phyloP scores from a whole-genome alignment of 495 filamentous ascomycete species.

The Trichocladium antarcticum region DNA sequence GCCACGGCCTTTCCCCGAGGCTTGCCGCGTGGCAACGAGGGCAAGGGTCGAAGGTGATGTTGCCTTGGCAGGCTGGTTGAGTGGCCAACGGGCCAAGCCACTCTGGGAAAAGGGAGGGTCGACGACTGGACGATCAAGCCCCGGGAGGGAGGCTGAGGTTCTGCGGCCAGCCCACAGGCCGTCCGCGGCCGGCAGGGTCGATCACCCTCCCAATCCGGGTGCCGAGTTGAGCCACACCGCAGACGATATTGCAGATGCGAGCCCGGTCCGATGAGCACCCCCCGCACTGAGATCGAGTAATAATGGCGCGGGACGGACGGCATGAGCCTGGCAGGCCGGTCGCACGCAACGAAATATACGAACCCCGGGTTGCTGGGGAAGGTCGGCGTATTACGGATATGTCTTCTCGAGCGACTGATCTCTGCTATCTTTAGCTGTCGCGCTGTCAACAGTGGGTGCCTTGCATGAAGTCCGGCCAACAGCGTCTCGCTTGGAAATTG shows the following conservation, averaged over 20 bases:
- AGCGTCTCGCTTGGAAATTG: no score
- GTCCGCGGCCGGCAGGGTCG: no score
- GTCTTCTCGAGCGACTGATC: neutral
- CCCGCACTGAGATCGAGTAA: slow-evolving; percentile 2
- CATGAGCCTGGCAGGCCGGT: neutral
- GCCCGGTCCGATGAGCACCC: slow-evolving; percentile 2
- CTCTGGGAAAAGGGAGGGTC: no score
- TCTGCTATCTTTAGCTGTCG: neutral
- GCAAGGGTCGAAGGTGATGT: slow-evolving; percentile 1
- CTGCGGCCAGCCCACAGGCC: neutral
- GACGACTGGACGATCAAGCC: neutral
- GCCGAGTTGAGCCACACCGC: slow-evolving; percentile 15
- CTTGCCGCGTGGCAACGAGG: slow-evolving; percentile 3
- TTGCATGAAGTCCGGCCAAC: no score
- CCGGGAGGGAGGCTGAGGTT: neutral
- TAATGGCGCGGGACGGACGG: neutral
- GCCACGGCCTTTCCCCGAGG: neutral
- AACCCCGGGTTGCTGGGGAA: neutral
- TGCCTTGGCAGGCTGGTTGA: slow-evolving; percentile 6
- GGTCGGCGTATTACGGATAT: neutral
- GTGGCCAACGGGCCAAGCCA: slow-evolving; percentile 2
- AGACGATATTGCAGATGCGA: neutral
- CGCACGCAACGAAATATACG: neutral
- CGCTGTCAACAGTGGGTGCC: no score
- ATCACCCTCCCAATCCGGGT: slow-evolving; percentile 3